A percentile compares a stretch with the other conserved stretches of the same genome.
phyloP scores from a whole-genome alignment of 1,284 basidiomycete species.

The Ceratobasidium sp. region DNA sequence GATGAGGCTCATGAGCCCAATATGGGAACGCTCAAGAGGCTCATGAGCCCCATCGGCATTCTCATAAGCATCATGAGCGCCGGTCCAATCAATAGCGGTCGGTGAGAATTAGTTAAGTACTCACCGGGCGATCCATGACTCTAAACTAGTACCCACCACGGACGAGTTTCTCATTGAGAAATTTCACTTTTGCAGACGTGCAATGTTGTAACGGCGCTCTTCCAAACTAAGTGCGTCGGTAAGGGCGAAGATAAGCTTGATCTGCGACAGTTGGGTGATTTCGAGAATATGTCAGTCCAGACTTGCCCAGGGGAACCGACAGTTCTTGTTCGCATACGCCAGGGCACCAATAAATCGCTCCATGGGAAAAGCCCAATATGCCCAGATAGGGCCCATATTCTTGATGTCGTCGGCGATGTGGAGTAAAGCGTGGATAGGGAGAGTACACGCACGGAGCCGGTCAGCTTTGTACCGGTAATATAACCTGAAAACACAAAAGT shows the following conservation, averaged over 20 bases:
- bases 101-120: no score
- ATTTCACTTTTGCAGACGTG: no score
- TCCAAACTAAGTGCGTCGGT: slow-evolving; percentile 42
- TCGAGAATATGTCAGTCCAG: slow-evolving; percentile 29
- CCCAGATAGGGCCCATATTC: slow-evolving; percentile 59
- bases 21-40: no score
- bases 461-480: no score
- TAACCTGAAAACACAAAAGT: no score
- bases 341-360: slow-evolving; percentile 59
- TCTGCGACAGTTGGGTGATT: slow-evolving; percentile 4
- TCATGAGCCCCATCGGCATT: no score
- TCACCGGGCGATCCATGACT: no score
- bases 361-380: slow-evolving; percentile 61
- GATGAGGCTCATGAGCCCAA: no score
- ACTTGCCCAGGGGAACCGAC: slow-evolving; percentile 20
- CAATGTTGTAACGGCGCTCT: slow-evolving; percentile 8
- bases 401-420: slow-evolving; percentile 58
- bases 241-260: slow-evolving; percentile 22
- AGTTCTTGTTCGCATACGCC: slow-evolving; percentile 17
- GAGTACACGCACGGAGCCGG: slow-evolving; percentile 51
- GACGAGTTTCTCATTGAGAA: no score
- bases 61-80: no score
- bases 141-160: no score
- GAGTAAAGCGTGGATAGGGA: slow-evolving; percentile 60
- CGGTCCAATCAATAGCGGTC: no score